Base-by-base conservation (phyloP, 228 moss, liverwort and hornwort genomes). In the Sphagnum fallax region DNA sequence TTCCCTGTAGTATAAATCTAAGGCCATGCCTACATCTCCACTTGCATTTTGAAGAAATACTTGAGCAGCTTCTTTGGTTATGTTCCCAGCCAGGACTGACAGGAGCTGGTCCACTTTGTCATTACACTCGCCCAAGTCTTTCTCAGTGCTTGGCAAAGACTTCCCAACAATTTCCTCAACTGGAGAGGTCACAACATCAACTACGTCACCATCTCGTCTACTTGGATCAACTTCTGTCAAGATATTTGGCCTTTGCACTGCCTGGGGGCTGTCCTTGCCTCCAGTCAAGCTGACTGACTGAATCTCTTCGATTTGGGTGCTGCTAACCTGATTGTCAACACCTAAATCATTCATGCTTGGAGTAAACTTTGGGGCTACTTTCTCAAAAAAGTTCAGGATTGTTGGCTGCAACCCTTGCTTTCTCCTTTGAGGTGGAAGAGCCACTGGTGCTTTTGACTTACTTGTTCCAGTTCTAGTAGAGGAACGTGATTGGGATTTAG, bases 301-400 rank as follows among this genome's bases (percentile, higher is more conserved):
- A 55, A 55, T 8, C 8, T 12, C 55, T 55, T 8, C 55, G 1
- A 12, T 55, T 12, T 55, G 9, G 8, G 55, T 55, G 55, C 9
- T 55, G 12, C 55, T 12, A 55, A 55, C 75, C 51, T 68, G 32
- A 71, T 58, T 74, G 76, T 49, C 69, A 62, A 66, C 66, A 63
- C 51, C 73, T 48, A 71, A 65, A 48, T 58, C 61, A 53, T 49
- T 51, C 60, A 47, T 53, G 60, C 16, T 63, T 58, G 62, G 72
- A 62, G 64, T 47, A 50, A 75, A 8, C 64, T 76, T 69, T 18
- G 63, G 68, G 63, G 66, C 69, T 55, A 75, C 16, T 71, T 86
- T 94, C 72, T 75, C 89, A 79, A 91, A 94, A 63, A 94, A 94
- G 71, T 52, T 91, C 64, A 89, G 71, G 48, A 94, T 88, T 51